Percentiles rank a stretch among this genome's conserved stretches.
These are phyloP conservation scores for Pontederia paniculata DNA, from an alignment of 176 grass and related monocot species.

Conservation along the genomic window DNA sequence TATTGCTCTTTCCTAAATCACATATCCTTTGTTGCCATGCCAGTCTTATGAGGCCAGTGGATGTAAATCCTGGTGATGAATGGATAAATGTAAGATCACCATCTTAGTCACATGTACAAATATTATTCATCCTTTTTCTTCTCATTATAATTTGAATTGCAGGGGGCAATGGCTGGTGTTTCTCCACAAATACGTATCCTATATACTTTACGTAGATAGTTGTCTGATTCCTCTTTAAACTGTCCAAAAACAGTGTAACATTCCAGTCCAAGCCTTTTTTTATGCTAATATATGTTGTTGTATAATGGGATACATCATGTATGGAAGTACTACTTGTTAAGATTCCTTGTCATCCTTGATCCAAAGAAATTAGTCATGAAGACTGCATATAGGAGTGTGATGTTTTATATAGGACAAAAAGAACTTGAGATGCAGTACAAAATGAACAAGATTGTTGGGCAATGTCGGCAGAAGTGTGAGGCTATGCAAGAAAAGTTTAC, in stretches of 20 bases:
- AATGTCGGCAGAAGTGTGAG: constrained; percentile 79
- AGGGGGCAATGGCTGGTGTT: constrained; percentile 81
- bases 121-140: constrained; percentile 5
- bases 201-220: neutral
- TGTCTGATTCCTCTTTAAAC: neutral
- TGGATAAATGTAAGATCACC: constrained; percentile 68
- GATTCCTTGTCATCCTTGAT: constrained; percentile 23
- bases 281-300: too few species aligned
- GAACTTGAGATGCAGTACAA: constrained; percentile 91
- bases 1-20: neutral
- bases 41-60: constrained; percentile 67
- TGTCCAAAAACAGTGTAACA: too few species aligned
- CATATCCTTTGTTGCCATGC: constrained; percentile 18
- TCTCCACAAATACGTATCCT: constrained; percentile 86
- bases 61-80: constrained; percentile 76
- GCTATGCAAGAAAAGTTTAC: constrained; percentile 67
- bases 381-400: constrained; percentile 66
- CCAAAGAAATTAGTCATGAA: constrained; percentile 80
- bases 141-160: constrained; percentile 12
- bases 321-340: neutral
- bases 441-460: constrained; percentile 63
- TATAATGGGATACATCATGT: neutral
- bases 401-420: constrained; percentile 92
- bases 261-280: too few species aligned
- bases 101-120: neutral